phyloP scores from a whole-genome alignment of 2,329 filamentous ascomycete genomes.

The Allantophomopsis lycopodina region DNA sequence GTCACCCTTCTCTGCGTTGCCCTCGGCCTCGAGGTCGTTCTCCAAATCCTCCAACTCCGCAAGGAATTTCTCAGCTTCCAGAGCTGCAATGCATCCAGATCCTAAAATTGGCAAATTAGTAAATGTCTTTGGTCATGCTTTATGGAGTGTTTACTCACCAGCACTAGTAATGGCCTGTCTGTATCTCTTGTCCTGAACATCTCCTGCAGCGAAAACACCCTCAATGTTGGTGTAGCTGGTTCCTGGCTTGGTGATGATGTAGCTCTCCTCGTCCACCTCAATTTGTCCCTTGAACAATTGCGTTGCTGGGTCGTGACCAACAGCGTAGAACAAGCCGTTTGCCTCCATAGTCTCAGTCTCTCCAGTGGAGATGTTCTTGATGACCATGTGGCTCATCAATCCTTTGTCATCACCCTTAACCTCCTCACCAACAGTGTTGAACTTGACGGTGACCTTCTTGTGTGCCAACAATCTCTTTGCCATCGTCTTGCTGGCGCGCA shows the following conservation, averaged over 20 bases:
- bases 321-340: conserved; percentile 91
- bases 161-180: conserved; percentile 96
- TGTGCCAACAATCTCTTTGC: conserved; percentile 69
- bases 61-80: conserved; percentile 91
- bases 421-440: conserved; percentile 70
- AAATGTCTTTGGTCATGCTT: neutral
- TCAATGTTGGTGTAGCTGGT: conserved; percentile 77
- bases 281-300: conserved; percentile 82
- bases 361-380: conserved; percentile 68
- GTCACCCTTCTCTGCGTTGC: conserved; percentile 24
- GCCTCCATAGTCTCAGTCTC: conserved; percentile 74
- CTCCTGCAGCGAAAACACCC: conserved; percentile 91
- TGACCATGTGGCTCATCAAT: conserved; percentile 75
- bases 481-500: conserved; percentile 87
- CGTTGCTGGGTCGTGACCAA: conserved; percentile 92
- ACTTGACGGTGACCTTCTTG: conserved; percentile 83
- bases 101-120: conserved; percentile 32
- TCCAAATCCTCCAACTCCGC: conserved; percentile 37
- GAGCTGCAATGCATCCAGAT: conserved; percentile 85
- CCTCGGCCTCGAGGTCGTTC: conserved; percentile 22
- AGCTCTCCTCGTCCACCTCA: conserved; percentile 78
- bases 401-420: conserved; percentile 75
- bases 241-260: conserved; percentile 79
- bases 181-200: conserved; percentile 98
- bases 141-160: conserved; percentile 39